Base-by-base conservation (phyloP, 345 rosid genomes). In the Gossypium sturtianum region DNA sequence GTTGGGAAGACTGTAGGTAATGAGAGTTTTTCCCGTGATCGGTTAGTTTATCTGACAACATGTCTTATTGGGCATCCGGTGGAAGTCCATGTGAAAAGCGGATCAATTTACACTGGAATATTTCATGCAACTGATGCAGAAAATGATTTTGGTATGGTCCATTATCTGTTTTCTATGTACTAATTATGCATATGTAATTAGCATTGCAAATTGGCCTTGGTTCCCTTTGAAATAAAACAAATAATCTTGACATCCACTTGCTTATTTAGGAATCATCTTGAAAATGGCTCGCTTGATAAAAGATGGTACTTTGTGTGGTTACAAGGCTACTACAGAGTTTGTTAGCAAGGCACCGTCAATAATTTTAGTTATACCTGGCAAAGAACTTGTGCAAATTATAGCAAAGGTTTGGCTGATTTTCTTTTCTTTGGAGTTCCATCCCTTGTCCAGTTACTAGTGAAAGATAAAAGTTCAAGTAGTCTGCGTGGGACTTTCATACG, bases 371-470 rank as follows among this genome's bases (percentile, higher is more conserved):
- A 83, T 96, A 77, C 90, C 91, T 76, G 93, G 88, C 16, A 87
- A 86, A 79, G 97, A 96, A 62, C 87, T 93, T 81, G 97, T 89
- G 78, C 97, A 93, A 90, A 87, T 96, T 86, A 73, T 88, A 77
- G 98, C 97, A 19, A 89, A 93, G 98, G 99, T 95, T 82, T 75
- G 77, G 53, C 66, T 48, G n/a, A 60, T 43, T 63, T 71, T 23
- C 38, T 15, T 20, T 10, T 23, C 63, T 58, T 58, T 4, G n/a
- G 12, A 66, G 17, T 44, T 52, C 66, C 67, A 45, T 58, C 27
- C 54, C 23, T 7, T 43, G 63, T 80, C 81, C 61, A 27, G 67
- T 74, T 73, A 34, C 49, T 73, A 57, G 12, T 74, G 34, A 53
- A 22, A 58, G 23, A 64, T 64, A 19, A 70, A 49, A 67, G 19